A percentile compares a stretch with the other conserved stretches of the same genome.
phyloP scores from a whole-genome alignment of 2,329 filamentous ascomycete species.

The Beauveria sp. region DNA sequence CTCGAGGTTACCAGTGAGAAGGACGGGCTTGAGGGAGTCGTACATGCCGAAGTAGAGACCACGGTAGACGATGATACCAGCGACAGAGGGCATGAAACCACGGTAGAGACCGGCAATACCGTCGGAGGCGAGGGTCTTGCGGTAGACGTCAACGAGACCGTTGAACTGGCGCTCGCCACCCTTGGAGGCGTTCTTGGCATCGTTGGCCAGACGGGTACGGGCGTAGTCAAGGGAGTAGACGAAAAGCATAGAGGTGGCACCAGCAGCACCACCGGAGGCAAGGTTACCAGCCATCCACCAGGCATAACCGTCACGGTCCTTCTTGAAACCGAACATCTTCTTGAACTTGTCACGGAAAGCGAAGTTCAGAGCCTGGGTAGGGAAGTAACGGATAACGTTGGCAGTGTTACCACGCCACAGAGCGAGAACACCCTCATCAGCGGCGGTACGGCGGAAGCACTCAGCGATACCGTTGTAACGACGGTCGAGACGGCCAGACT shows the following conservation, averaged over 20 bases:
- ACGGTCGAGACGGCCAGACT: conserved; percentile 94
- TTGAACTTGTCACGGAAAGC: conserved; percentile 99
- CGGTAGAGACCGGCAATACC: conserved; percentile 99
- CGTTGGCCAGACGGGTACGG: conserved; percentile 99
- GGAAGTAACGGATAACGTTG: conserved; percentile 99
- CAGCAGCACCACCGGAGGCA: conserved; percentile 98
- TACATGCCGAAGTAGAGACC: conserved; percentile 99
- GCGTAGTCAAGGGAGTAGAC: conserved; percentile 99
- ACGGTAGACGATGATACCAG: conserved; percentile 99
- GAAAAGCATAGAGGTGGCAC: conserved; percentile 99
- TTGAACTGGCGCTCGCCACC: conserved; percentile 99
- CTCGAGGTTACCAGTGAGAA: conserved; percentile 84
- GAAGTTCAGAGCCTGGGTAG: conserved; percentile 99
- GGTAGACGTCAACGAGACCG: conserved; percentile 98
- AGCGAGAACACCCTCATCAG: conserved; percentile 86
- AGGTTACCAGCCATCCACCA: conserved; percentile 99
- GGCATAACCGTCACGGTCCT: conserved; percentile 95
- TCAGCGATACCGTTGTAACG: conserved; percentile 91
- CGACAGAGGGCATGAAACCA: conserved; percentile 99
- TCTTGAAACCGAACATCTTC: conserved; percentile 99
- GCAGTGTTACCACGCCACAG: conserved; percentile 99
- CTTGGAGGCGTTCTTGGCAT: conserved; percentile 96
- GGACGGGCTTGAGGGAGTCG: conserved; percentile 99
- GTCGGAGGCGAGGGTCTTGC: conserved; percentile 98
- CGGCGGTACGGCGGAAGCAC: conserved; percentile 89